These are phyloP conservation scores for Cyberlindnera suaveolens DNA, from an alignment of 805 yeast genomes.

Conservation along the genomic window DNA sequence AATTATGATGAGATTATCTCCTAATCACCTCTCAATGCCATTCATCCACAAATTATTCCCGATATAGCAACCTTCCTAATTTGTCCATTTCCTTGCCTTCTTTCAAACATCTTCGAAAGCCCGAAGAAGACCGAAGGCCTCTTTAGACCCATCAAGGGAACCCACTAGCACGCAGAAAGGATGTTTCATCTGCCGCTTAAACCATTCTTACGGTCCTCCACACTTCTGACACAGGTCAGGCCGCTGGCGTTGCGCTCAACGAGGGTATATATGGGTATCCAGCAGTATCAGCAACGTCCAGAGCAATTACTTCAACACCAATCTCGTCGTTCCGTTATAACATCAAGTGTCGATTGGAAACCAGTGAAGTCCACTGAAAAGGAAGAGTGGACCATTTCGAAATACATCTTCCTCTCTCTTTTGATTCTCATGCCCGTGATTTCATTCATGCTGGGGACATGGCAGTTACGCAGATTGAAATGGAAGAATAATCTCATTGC, in stretches of 20 bases:
- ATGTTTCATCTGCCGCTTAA: not conserved
- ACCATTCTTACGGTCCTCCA: not conserved
- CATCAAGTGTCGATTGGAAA: constrained; percentile 79
- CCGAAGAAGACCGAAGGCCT: too few species aligned
- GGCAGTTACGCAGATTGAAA: constrained; percentile 81
- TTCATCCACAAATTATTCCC: too few species aligned
- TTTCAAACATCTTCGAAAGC: too few species aligned
- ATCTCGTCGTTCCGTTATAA: constrained; percentile 34
- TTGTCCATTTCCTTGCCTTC: too few species aligned
- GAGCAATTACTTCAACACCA: not conserved
- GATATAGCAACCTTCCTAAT: too few species aligned
- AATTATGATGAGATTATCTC: not conserved
- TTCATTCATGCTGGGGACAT: constrained; percentile 80
- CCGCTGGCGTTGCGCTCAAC: not conserved
- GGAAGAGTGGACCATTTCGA: constrained; percentile 24
- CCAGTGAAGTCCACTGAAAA: constrained; percentile 52
- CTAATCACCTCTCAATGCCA: not conserved
- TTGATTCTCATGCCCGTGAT: constrained; percentile 75
- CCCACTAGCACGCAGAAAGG: too few species aligned
- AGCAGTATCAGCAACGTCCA: not conserved
- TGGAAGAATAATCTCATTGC: constrained; percentile 89
- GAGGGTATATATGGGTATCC: not conserved
- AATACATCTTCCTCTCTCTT: constrained; percentile 29
- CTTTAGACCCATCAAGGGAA: too few species aligned
- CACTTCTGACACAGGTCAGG: not conserved